Evolutionary conservation across 139 green algal genomes (phyloP).

Genomic region (Spirogloea muscicola): DNA sequence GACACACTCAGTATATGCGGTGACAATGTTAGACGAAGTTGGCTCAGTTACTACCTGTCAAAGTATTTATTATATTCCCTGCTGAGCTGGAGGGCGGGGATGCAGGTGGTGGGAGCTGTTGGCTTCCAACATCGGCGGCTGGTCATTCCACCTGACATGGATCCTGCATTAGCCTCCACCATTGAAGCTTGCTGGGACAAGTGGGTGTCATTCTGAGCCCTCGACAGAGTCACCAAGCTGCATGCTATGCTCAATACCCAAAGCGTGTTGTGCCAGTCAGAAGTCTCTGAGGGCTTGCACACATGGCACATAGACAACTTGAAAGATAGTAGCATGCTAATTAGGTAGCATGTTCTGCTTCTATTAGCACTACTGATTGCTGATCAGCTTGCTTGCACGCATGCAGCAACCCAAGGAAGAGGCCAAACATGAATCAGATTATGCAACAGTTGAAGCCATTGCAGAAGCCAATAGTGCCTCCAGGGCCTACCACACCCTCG

Average conservation of each 20-base stretch:
- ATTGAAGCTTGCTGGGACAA: slow-evolving; percentile 45
- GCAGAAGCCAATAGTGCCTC: slow-evolving; percentile 21
- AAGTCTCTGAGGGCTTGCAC: too few species aligned
- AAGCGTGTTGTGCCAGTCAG: too few species aligned
- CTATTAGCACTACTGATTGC: not conserved
- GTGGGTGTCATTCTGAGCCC: not conserved
- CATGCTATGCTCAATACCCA: too few species aligned
- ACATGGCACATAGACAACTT: slow-evolving; percentile 1
- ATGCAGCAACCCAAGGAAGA: slow-evolving; percentile 4
- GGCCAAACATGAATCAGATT: slow-evolving; percentile 11
- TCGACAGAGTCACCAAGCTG: too few species aligned
- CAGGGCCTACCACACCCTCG: too few species aligned
- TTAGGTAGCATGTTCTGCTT: slow-evolving; percentile 5
- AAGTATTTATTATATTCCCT: not conserved
- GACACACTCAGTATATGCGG: too few species aligned
- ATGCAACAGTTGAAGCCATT: slow-evolving; percentile 11
- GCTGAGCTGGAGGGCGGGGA: not conserved
- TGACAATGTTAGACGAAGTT: too few species aligned
- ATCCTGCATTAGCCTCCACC: slow-evolving; percentile 38
- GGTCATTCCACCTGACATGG: slow-evolving; percentile 59
- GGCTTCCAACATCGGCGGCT: slow-evolving; percentile 72
- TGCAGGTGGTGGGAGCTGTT: slow-evolving; percentile 77
- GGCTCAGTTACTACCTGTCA: not conserved
- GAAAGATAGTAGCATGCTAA: not conserved
- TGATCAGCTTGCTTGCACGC: not conserved